phyloP scores from a whole-genome alignment of 2,329 filamentous ascomycete species.

The Teratosphaeria destructans region DNA sequence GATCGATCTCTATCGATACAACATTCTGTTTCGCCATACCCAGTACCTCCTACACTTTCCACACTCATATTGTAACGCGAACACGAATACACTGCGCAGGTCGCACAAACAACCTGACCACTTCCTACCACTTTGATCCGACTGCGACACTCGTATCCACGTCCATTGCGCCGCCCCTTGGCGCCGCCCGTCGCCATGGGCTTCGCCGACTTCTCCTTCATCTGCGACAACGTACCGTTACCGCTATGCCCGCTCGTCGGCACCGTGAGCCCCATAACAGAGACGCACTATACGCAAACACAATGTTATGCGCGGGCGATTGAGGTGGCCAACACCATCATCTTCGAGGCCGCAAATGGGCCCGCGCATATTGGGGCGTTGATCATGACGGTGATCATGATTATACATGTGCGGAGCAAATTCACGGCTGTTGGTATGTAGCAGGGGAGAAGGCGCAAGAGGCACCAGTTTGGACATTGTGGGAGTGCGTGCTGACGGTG shows the following conservation, averaged over 20 bases:
- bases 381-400: slow-evolving; percentile 93
- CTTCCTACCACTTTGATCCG: background rate
- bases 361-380: slow-evolving; percentile 88
- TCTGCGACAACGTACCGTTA: slow-evolving; percentile 77
- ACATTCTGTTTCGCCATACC: background rate
- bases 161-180: background rate
- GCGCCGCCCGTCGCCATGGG: slow-evolving; percentile 17
- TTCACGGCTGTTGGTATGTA: slow-evolving; percentile 89
- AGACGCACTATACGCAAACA: slow-evolving; percentile 63
- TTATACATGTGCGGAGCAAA: slow-evolving; percentile 90
- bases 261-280: slow-evolving; percentile 56
- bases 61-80: background rate
- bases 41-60: background rate
- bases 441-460: background rate
- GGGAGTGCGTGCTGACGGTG: slow-evolving; percentile 1
- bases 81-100: background rate
- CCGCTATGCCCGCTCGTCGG: slow-evolving; percentile 83
- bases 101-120: background rate
- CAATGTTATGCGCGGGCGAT: slow-evolving; percentile 91
- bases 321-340: slow-evolving; percentile 94
- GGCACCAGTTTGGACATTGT: background rate
- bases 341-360: slow-evolving; percentile 84
- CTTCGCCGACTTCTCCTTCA: slow-evolving; percentile 80
- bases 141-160: background rate
- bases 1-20: background rate